Evolutionary conservation across 176 grass and related monocot genomes (phyloP).

Genomic region (Ensete glaucum): DNA sequence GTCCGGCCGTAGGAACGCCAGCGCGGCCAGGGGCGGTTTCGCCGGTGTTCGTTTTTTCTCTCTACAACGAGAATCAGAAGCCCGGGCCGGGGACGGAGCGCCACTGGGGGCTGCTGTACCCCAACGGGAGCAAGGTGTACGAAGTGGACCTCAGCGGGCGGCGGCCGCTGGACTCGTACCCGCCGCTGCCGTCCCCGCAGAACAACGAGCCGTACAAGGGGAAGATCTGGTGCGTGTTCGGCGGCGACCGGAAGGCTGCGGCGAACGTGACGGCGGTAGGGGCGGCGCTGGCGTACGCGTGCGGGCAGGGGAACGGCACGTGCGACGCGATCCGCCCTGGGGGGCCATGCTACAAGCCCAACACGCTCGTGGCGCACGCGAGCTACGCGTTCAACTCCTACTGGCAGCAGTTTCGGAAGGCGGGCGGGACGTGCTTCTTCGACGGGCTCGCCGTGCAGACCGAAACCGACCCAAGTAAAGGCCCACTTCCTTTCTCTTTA

Average conservation of each 20-base stretch:
- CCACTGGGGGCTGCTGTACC: conserved; percentile 75
- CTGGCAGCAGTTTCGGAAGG: conserved; percentile 72
- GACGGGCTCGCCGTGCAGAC: conserved; percentile 60
- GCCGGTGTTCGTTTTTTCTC: conserved; percentile 71
- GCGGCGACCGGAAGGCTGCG: conserved; percentile 19
- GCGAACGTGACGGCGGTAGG: conserved; percentile 39
- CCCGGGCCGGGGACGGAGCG: conserved; percentile 48
- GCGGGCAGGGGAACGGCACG: conserved; percentile 63
- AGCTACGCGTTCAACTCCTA: conserved; percentile 91
- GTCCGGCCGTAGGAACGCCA: conserved; percentile 38
- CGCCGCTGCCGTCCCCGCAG: conserved; percentile 32
- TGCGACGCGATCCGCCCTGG: conserved; percentile 63
- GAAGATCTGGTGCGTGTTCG: conserved; percentile 65
- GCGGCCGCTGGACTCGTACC: conserved; percentile 39
- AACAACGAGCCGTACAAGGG: conserved; percentile 57
- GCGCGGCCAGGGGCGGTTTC: conserved; percentile 37
- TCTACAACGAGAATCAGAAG: conserved; percentile 89
- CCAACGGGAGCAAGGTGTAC: conserved; percentile 47
- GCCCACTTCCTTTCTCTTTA: not conserved
- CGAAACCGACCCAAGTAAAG: conserved; percentile 65
- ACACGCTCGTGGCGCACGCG: conserved; percentile 44
- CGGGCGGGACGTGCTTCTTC: conserved; percentile 74
- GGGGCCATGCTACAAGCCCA: conserved; percentile 45
- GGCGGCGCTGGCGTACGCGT: conserved; percentile 50
- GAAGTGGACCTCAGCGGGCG: conserved; percentile 48